Conservation (phyloP, 208 protist species). For the Acanthamoeba royreba region DNA sequence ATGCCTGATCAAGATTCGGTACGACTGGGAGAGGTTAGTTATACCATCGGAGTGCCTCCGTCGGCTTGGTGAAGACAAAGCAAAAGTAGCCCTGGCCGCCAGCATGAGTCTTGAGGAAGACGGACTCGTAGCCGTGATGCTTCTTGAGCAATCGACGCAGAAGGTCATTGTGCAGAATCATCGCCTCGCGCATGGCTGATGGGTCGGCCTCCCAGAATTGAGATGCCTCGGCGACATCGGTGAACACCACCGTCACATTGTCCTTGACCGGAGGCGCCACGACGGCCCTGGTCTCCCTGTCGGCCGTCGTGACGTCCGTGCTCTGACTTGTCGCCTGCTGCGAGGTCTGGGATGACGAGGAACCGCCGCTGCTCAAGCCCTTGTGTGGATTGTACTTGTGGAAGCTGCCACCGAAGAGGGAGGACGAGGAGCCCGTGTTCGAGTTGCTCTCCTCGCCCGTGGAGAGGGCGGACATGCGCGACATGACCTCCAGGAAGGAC, state of each 20-base stretch:
- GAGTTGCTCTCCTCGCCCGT: not conserved
- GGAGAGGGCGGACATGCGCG: not conserved
- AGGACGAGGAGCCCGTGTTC: not conserved
- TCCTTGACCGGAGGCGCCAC: not conserved
- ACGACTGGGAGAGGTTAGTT: not conserved
- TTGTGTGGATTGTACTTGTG: not conserved
- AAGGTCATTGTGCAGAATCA: not conserved
- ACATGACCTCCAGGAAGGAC: slow-evolving; percentile 29
- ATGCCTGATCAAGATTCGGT: not conserved
- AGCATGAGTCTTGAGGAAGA: not conserved
- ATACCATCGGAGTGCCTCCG: not conserved
- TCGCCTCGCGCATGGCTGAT: not conserved
- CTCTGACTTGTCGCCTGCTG: not conserved
- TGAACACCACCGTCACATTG: not conserved
- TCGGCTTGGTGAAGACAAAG: not conserved
- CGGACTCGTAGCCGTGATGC: slow-evolving; percentile 10
- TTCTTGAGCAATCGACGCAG: not conserved
- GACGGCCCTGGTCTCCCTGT: not conserved
- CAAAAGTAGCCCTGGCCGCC: slow-evolving; percentile 44
- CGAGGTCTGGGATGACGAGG: not conserved
- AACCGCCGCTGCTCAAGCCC: not conserved
- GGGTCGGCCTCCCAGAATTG: not conserved
- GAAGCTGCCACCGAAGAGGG: not conserved
- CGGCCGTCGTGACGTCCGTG: not conserved
- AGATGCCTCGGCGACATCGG: not conserved